Base-by-base conservation (phyloP, 805 yeast genomes). In the Barnettozyma wickerhamii region DNA sequence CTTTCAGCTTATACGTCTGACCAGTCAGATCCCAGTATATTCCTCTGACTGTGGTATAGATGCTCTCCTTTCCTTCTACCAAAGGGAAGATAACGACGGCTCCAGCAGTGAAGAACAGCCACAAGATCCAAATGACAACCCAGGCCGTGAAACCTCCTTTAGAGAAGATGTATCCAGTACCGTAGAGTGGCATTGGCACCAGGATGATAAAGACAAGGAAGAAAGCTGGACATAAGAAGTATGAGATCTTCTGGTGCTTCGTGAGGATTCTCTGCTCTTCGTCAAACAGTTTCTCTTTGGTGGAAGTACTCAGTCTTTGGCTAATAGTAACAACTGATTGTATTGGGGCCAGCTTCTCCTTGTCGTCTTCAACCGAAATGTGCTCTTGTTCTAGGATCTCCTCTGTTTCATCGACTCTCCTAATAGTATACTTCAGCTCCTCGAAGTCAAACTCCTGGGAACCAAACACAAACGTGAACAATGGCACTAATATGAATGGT, bases 111-210 rank as follows among this genome's bases (percentile, higher is more conserved):
- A 74, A 68, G 64, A 85, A 86, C 27, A 86, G 65, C 95, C 95
- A 88, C 43, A 87, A 77, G 39, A 89, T 77, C 44, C 82, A 79
- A 23, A 88, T 95, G 28, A 72, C 77, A 36, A 89, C 75, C 96
- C 96, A 89, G 33, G 95, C 96, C 6, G 93, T 84, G 63, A 88
- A 89, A 65, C 86, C 86, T 42, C 60, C 63, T 60, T 76, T 80
- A 39, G 86, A 77, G 63, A 88, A 89, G 31, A 88, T 69, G 56
- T 88, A 88, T 4, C 75, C 72, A 5, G 82, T 57, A 26, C 95
- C 96, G 60, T 82, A 88, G 93, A 89, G 82, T 49, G 96, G 96
- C 88, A 88, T 84, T 54, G 96, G 96, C 93, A 95, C 87, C 23
- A 88, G 55, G 19, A 89, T 72, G 24, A 88, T 64, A 36, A 88